These are phyloP conservation scores for Sporothrix pallida DNA, from an alignment of 2,329 filamentous ascomycete species.

Conservation along the genomic window DNA sequence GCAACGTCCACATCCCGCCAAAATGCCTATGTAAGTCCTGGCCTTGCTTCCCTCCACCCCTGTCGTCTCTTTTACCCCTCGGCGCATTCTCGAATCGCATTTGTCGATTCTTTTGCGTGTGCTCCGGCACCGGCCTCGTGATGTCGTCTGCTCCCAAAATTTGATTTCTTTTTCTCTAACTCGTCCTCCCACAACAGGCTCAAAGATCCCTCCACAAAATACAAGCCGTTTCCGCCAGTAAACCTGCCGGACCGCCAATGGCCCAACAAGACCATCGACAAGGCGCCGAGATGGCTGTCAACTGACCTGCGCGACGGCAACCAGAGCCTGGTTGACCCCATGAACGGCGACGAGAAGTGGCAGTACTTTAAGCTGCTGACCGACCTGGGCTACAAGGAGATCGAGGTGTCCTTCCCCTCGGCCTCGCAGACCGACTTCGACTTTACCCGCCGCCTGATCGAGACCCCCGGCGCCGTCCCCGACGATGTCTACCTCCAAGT, in stretches of 20 bases:
- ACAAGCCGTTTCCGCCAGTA: conserved; percentile 71
- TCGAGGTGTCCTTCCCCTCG: conserved; percentile 94
- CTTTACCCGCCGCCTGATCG: conserved; percentile 85
- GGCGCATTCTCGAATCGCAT: conserved; percentile 12
- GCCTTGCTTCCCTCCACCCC: not conserved
- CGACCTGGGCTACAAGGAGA: conserved; percentile 94
- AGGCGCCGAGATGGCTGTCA: conserved; percentile 87
- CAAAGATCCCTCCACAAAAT: conserved; percentile 77
- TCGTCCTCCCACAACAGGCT: conserved; percentile 56
- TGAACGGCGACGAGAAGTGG: conserved; percentile 97
- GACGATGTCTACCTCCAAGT: conserved; percentile 94
- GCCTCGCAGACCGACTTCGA: conserved; percentile 96
- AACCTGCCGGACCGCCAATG: conserved; percentile 77
- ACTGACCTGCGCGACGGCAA: conserved; percentile 92
- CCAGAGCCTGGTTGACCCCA: conserved; percentile 89
- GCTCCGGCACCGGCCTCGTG: conserved; percentile 11
- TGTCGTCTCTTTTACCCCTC: not conserved
- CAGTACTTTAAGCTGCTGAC: conserved; percentile 93
- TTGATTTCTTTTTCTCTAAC: not conserved
- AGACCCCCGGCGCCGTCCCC: conserved; percentile 81
- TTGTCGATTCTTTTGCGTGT: not conserved
- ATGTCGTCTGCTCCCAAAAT: not conserved
- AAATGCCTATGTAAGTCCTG: conserved; percentile 34
- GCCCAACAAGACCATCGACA: conserved; percentile 81
- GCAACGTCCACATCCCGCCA: conserved; percentile 27